Conservation (phyloP, 2,329 filamentous ascomycete species). For the Pseudogymnoascus sp. region DNA sequence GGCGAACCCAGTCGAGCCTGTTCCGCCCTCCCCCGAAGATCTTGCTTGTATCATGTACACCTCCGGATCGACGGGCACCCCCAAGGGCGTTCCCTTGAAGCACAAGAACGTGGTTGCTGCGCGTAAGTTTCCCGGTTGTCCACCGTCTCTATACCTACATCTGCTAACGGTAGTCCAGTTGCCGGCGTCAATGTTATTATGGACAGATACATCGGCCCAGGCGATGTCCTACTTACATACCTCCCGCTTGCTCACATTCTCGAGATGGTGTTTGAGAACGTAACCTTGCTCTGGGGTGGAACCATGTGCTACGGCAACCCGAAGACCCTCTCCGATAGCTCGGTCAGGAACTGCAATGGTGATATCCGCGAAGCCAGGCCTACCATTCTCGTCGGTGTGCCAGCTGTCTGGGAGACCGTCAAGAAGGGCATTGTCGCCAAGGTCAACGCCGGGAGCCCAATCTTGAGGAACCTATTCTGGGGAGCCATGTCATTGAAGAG, state of each 20-base stretch:
- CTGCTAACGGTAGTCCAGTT: conserved; percentile 36
- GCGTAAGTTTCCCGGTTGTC: conserved; percentile 40
- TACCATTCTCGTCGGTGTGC: conserved; percentile 85
- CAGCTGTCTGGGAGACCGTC: conserved; percentile 93
- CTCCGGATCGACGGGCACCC: conserved; percentile 79
- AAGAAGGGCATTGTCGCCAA: conserved; percentile 85
- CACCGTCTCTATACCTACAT: conserved; percentile 8
- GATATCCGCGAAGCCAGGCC: conserved; percentile 89
- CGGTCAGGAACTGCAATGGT: conserved; percentile 80
- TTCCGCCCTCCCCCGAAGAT: conserved; percentile 66
- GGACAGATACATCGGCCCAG: conserved; percentile 65
- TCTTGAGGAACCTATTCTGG: conserved; percentile 71
- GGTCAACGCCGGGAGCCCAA: conserved; percentile 57
- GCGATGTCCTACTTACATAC: conserved; percentile 78
- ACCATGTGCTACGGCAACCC: conserved; percentile 89
- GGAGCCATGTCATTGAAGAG: conserved; percentile 48
- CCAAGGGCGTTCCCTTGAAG: conserved; percentile 80
- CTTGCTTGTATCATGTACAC: conserved; percentile 80
- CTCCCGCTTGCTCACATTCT: conserved; percentile 92
- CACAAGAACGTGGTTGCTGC: conserved; percentile 78
- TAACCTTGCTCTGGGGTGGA: conserved; percentile 79
- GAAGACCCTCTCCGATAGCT: conserved; percentile 75
- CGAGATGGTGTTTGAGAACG: conserved; percentile 90
- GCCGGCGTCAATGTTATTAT: conserved; percentile 73
- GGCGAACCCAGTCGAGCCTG: conserved; percentile 60